Conservation (phyloP, 1,284 basidiomycete genomes). For the Cystobasidium slooffiae region DNA sequence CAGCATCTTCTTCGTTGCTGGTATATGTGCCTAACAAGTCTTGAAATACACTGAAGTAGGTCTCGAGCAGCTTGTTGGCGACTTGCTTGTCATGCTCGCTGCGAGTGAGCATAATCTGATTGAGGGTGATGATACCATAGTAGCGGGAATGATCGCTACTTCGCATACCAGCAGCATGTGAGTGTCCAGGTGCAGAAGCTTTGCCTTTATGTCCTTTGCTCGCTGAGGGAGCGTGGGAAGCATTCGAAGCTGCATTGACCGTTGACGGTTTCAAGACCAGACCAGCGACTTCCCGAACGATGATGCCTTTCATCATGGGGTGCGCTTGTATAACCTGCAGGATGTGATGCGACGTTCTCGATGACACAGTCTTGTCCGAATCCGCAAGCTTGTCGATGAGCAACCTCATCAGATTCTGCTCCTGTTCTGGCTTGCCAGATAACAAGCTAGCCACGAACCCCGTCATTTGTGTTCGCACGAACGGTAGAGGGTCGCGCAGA, state of each 20-base stretch:
- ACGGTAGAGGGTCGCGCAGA: constrained; percentile 83
- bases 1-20: constrained; percentile 51
- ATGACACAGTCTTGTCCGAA: constrained; percentile 82
- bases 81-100: constrained; percentile 70
- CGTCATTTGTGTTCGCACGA: constrained; percentile 81
- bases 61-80: constrained; percentile 79
- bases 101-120: constrained; percentile 83
- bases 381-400: constrained; percentile 97
- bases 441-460: constrained; percentile 72
- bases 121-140: constrained; percentile 90
- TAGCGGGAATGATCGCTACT: constrained; percentile 73
- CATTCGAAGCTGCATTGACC: constrained; percentile 48
- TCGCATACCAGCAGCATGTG: constrained; percentile 21
- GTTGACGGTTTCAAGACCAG: constrained; percentile 69
- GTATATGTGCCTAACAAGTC: constrained; percentile 69
- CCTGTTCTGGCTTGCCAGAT: constrained; percentile 91
- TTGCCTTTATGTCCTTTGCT: constrained; percentile 52
- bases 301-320: constrained; percentile 89
- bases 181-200: constrained; percentile 5
- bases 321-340: constrained; percentile 88
- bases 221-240: constrained; percentile 53
- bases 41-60: constrained; percentile 95
- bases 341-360: constrained; percentile 85
- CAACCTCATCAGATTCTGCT: constrained; percentile 89
- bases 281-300: constrained; percentile 83